Evolutionary conservation across 2,329 filamentous ascomycete genomes (phyloP), one percentile per base, ranked within the genome.

Genomic region (Scedosporium apiospermum): DNA sequence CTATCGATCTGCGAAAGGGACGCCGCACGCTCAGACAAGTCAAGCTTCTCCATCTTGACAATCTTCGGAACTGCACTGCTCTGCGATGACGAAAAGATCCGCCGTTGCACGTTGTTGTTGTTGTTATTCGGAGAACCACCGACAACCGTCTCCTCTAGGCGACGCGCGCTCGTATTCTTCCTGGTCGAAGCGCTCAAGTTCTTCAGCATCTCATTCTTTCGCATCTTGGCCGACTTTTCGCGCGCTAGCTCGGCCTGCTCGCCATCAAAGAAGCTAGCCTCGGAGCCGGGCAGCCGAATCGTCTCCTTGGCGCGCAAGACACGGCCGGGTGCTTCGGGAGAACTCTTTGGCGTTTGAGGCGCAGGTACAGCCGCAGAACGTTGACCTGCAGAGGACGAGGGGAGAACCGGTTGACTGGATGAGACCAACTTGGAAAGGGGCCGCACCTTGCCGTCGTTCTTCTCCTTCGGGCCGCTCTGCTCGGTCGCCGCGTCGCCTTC

Each of bases 261-360:
- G 27, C 16, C 18, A 18, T 55, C 60, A 21, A 61, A 61, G 60
- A 57, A 61, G 60, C 60, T 61, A n/a, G 23, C 18, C n/a, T n/a
- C n/a, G 14, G n/a, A 16, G 4, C 60, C 60, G 9, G 60, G 27
- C 6, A 34, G 49, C 49, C 49, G 27, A n/a, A 61, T 61, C 16
- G 16, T 27, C 12, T 58, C 55, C 34, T 34, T 16, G 27, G 14
- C 34, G 14, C 14, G 9, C 7, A n/a, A n/a, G 23, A 38, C 23
- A 14, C 26, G 34, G 10, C 34, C 55, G 1, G 55, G 14, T 6
- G 27, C 27, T 5, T 58, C 55, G 2, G 55, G 14, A 16, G 55
- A n/a, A 6, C 21, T 58, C 55, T 34, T 16, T 3, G 16, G 23
- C 5, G 14, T 57, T 16, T 58, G 55, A 6, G 55, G 6, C 16